Conservation (phyloP, 2,329 filamentous ascomycete species). For the Metarhizium album region DNA sequence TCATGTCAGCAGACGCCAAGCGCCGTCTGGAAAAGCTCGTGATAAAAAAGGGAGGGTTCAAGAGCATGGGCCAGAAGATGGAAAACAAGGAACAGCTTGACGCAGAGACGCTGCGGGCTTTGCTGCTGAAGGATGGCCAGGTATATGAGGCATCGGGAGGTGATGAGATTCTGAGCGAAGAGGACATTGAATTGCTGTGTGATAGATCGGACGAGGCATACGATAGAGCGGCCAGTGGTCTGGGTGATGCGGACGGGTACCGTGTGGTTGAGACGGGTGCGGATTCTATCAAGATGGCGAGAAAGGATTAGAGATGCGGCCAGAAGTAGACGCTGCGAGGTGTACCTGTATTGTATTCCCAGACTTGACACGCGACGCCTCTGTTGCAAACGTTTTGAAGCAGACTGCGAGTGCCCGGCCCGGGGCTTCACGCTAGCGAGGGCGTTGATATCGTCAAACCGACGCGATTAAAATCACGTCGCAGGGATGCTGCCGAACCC, state of each 20-base stretch:
- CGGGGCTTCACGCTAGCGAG: no score
- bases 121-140: conserved; percentile 62
- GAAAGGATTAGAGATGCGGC: conserved; percentile 8
- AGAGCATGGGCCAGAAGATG: conserved; percentile 53
- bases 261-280: conserved; percentile 68
- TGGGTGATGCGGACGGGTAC: conserved; percentile 62
- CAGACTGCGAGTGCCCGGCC: no score
- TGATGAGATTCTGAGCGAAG: conserved; percentile 58
- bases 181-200: conserved; percentile 67
- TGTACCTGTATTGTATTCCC: no score
- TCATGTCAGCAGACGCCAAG: conserved; percentile 84
- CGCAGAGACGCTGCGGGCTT: conserved; percentile 47
- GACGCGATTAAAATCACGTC: no score
- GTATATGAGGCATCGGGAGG: conserved; percentile 49
- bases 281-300: conserved; percentile 36
- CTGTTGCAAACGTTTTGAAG: no score
- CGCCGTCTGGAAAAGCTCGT: conserved; percentile 86
- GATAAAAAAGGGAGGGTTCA: conserved; percentile 86
- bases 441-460: no score
- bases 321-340: no score
- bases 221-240: conserved; percentile 63
- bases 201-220: conserved; percentile 60
- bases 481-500: no score
- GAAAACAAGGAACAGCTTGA: conserved; percentile 43
- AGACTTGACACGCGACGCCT: no score